Evolutionary conservation across 208 protist genomes (phyloP).

Genomic region (Strigomonas culicis): DNA sequence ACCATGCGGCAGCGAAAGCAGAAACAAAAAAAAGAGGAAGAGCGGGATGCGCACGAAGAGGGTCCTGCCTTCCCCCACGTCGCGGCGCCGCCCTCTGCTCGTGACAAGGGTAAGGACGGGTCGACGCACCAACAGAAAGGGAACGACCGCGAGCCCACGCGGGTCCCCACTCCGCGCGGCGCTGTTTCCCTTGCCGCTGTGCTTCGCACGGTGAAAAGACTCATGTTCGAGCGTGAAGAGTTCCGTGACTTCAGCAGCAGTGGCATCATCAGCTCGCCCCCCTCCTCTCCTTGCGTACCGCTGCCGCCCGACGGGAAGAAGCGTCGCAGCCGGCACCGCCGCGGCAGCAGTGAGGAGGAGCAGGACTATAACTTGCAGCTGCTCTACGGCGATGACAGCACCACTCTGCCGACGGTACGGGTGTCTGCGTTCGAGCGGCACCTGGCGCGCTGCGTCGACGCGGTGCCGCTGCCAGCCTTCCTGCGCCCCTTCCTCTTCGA

Average conservation of each 20-base stretch:
- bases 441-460: slow-evolving; percentile 16
- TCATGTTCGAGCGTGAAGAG: slow-evolving; percentile 19
- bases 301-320: not conserved
- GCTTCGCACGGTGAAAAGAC: not conserved
- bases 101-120: too few species aligned
- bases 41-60: not conserved
- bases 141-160: not conserved
- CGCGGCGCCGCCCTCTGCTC: too few species aligned
- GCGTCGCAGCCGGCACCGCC: not conserved
- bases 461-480: slow-evolving; percentile 27
- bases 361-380: not conserved
- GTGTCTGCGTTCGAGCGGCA: slow-evolving; percentile 19
- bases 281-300: not conserved
- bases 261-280: not conserved
- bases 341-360: not conserved
- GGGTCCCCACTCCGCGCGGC: too few species aligned
- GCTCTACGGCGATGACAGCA: not conserved
- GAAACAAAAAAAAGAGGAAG: not conserved
- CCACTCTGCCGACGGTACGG: not conserved
- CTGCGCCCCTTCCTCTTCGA: slow-evolving; percentile 40
- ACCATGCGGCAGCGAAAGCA: not conserved
- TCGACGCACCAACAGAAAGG: not conserved
- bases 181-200: not conserved
- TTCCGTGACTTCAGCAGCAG: slow-evolving; percentile 24
- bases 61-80: not conserved